Base-by-base conservation (phyloP, 139 green algal species). In the Chlorella sp. region DNA sequence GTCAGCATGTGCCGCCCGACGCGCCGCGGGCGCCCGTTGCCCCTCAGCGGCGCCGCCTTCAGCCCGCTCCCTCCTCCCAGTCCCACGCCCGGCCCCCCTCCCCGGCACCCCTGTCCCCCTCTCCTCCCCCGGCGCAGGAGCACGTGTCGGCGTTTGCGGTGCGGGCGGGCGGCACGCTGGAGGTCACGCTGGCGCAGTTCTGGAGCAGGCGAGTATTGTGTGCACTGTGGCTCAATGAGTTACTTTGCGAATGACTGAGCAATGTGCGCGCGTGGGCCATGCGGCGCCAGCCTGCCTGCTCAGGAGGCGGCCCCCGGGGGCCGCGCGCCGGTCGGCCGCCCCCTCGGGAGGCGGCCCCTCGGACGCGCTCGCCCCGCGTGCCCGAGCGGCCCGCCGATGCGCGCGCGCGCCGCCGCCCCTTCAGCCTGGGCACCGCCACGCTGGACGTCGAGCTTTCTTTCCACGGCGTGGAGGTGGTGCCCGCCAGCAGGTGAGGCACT, bases 181-280 rank as follows among this genome's bases (percentile, higher is more conserved):
- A 98, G 84, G 45, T 97, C 9, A 95, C 92, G 0, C 50, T 97
- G 45, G 89, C 86, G 27, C 91, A 96, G 82, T 93, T 93, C 61
- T 97, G 93, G 93, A 91, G 68, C 77, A 86, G 69, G 69, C 31
- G n/a, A 25, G 67, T n/a, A n/a, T 17, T 29, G 36, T 42, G 3
- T 31, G 17, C 17, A n/a, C n/a, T n/a, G n/a, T n/a, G n/a, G n/a
- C n/a, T n/a, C n/a, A n/a, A n/a, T n/a, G n/a, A n/a, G n/a, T n/a
- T n/a, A n/a, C n/a, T n/a, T n/a, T n/a, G n/a, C n/a, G n/a, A n/a
- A n/a, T n/a, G n/a, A n/a, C n/a, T n/a, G n/a, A n/a, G n/a, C n/a
- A n/a, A n/a, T n/a, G n/a, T n/a, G n/a, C n/a, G n/a, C n/a, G n/a
- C n/a, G n/a, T n/a, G n/a, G n/a, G n/a, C n/a, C n/a, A n/a, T n/a